Evolutionary conservation across 2,329 filamentous ascomycete genomes (phyloP).

Genomic region (Hymenoscyphus infarciens): DNA sequence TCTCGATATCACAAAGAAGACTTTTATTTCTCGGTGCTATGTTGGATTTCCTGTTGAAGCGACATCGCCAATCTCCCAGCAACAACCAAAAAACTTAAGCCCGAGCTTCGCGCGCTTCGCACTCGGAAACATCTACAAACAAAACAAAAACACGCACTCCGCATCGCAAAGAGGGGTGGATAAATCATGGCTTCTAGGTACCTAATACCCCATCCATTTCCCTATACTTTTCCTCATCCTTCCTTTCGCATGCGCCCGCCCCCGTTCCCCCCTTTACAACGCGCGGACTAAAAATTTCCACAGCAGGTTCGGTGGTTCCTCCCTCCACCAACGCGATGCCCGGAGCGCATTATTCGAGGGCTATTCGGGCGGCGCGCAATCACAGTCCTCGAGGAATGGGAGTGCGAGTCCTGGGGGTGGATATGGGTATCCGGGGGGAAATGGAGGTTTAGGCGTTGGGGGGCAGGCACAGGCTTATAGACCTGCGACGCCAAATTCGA

Average conservation of each 20-base stretch:
- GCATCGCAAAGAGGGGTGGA: not conserved
- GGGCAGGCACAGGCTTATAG: conserved; percentile 48
- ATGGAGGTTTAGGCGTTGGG: conserved; percentile 25
- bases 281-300: conserved; percentile 2
- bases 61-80: not conserved
- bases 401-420: conserved; percentile 43
- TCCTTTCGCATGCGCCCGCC: not conserved
- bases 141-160: not conserved
- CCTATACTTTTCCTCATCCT: not conserved
- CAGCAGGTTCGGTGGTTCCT: conserved; percentile 61
- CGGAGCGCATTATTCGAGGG: conserved; percentile 72
- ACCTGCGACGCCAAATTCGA: conserved; percentile 68
- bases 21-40: not conserved
- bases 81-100: not conserved
- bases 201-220: not conserved
- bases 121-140: not conserved
- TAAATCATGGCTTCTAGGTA: not conserved
- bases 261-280: not conserved
- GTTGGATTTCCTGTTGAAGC: not conserved
- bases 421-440: conserved; percentile 49
- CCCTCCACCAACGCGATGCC: conserved; percentile 70
- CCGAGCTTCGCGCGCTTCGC: not conserved
- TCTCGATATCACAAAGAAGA: not conserved
- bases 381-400: conserved; percentile 5
- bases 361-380: conserved; percentile 52